phyloP scores from a whole-genome alignment of 148 eudicot species.

The Spergularia bocconei region DNA sequence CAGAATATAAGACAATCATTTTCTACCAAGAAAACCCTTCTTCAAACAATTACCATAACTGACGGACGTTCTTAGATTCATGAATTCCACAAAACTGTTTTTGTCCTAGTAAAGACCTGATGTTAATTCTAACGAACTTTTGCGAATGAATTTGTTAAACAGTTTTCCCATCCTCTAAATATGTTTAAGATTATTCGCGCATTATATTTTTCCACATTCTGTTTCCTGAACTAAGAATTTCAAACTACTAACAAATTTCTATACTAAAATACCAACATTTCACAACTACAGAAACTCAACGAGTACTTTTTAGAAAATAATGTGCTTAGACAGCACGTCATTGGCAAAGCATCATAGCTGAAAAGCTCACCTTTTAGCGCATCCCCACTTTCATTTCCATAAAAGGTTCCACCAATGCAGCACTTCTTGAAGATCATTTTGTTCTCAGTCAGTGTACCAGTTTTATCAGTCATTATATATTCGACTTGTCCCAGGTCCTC shows the following conservation, averaged over 20 bases:
- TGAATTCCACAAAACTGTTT: no score
- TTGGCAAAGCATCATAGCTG: background rate
- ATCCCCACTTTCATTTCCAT: conserved; percentile 91
- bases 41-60: no score
- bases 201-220: background rate
- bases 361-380: conserved; percentile 73
- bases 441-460: conserved; percentile 95
- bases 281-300: background rate
- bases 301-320: background rate
- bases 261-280: background rate
- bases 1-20: no score
- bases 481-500: conserved; percentile 99
- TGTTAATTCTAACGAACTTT: no score
- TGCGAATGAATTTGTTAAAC: background rate
- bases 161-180: background rate
- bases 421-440: conserved; percentile 92
- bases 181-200: background rate
- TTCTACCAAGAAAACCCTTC: no score
- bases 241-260: no score
- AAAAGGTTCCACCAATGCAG: conserved; percentile 70
- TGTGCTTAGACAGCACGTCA: background rate
- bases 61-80: no score
- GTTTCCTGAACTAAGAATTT: background rate
- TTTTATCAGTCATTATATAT: conserved; percentile 96
- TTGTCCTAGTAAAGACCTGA: no score